A percentile compares a stretch with the other conserved stretches of the same genome.
Conservation (phyloP, 164 flowering plant species). For the Sedum album region DNA sequence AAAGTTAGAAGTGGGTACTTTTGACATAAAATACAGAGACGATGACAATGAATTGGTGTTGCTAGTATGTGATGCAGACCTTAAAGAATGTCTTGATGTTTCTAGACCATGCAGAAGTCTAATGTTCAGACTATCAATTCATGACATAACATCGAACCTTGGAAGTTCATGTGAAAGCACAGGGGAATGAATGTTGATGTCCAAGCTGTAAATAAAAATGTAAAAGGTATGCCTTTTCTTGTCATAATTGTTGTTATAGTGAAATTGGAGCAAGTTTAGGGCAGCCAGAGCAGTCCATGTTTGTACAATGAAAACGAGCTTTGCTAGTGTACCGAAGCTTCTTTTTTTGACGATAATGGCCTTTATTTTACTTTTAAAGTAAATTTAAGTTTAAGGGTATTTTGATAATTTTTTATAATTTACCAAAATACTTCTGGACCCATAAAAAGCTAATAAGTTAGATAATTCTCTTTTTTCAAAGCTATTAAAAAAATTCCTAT, state of each 20-base stretch:
- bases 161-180: constrained; percentile 96
- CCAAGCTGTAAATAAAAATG: constrained; percentile 14
- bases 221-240: background rate
- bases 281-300: background rate
- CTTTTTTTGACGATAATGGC: too few relatives aligned
- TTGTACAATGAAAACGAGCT: too few relatives aligned
- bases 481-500: too few relatives aligned
- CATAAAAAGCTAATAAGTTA: too few relatives aligned
- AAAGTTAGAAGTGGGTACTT: constrained; percentile 72
- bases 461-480: too few relatives aligned
- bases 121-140: constrained; percentile 53
- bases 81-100: constrained; percentile 75
- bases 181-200: constrained; percentile 36
- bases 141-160: constrained; percentile 47
- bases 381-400: too few relatives aligned
- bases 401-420: too few relatives aligned
- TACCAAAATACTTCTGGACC: too few relatives aligned
- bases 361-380: too few relatives aligned
- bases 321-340: too few relatives aligned
- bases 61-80: constrained; percentile 77
- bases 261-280: background rate
- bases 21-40: constrained; percentile 77
- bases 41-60: constrained; percentile 87
- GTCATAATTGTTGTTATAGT: constrained; percentile 15
- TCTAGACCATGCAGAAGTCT: constrained; percentile 48